A percentile compares a stretch with the other conserved stretches of the same genome.
Evolutionary conservation across 768 basidiomycete species (phyloP).

Genomic region (Trametes elegans): DNA sequence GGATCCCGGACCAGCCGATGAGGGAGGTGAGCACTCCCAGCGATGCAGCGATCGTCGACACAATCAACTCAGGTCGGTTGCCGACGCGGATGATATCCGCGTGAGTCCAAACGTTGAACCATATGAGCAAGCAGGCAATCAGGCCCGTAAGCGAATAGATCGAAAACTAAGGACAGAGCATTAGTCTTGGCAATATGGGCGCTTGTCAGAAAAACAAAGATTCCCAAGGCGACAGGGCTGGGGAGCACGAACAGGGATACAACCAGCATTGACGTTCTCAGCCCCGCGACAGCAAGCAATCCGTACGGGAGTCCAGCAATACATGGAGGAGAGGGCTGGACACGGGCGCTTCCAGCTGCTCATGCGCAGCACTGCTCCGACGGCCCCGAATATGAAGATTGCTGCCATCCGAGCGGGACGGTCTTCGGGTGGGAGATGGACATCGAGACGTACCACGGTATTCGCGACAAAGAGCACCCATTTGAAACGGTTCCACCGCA

Average conservation of each 20-base stretch:
- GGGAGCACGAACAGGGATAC: too few species aligned
- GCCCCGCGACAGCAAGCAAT: too few species aligned
- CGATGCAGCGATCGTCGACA: conserved; percentile 66
- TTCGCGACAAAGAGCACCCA: conserved; percentile 75
- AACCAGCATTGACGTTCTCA: too few species aligned
- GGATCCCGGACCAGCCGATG: conserved; percentile 75
- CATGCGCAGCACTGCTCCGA: background rate
- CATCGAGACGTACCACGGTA: conserved; percentile 43
- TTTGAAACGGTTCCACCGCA: conserved; percentile 84
- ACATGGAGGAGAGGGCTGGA: too few species aligned
- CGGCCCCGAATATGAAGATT: background rate
- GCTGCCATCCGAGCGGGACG: background rate
- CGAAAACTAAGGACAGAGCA: conserved; percentile 42
- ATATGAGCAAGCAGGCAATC: conserved; percentile 67
- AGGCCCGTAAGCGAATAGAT: conserved; percentile 59
- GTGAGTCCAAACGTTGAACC: conserved; percentile 70
- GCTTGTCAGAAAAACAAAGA: background rate
- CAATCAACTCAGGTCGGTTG: conserved; percentile 62
- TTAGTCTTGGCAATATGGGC: background rate
- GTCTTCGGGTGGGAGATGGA: background rate
- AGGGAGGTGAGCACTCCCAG: conserved; percentile 62
- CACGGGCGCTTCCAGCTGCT: too few species aligned
- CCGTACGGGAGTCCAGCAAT: too few species aligned
- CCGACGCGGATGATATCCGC: conserved; percentile 73
- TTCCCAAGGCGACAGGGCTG: too few species aligned